Percentiles rank a stretch among this genome's conserved stretches.
These are phyloP conservation scores for Nakazawaea ishiwadae DNA, from an alignment of 805 yeast genomes.

Conservation along the genomic window DNA sequence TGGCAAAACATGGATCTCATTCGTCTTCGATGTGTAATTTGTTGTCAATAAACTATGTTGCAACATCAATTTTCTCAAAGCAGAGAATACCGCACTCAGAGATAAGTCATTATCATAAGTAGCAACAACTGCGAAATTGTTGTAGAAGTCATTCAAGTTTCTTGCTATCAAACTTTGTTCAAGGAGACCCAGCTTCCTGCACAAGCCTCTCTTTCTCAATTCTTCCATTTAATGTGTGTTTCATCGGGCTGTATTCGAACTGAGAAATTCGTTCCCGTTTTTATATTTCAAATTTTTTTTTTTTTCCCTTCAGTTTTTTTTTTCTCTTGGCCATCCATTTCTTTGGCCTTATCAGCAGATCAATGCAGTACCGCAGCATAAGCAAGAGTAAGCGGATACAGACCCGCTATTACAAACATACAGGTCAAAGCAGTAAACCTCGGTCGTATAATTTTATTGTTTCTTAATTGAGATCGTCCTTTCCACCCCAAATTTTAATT, in stretches of 20 bases:
- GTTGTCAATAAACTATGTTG: slow-evolving; percentile 1
- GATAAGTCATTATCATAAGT: slow-evolving; percentile 5
- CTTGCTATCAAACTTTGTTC: slow-evolving; percentile 8
- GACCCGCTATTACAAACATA: too few relatives aligned
- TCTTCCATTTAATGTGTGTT: background rate
- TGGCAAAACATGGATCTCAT: slow-evolving; percentile 3
- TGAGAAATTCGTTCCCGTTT: background rate
- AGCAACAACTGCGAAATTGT: slow-evolving; percentile 6
- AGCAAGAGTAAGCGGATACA: too few relatives aligned
- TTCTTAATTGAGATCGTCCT: too few relatives aligned
- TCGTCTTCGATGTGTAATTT: slow-evolving; percentile 5
- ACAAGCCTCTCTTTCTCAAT: slow-evolving; percentile 4
- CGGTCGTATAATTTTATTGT: too few relatives aligned
- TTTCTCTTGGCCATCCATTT: too few relatives aligned
- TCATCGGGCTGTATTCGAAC: too few relatives aligned
- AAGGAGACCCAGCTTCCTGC: slow-evolving; percentile 4
- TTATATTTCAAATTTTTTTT: too few relatives aligned
- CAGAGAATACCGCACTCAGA: background rate
- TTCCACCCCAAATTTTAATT: too few relatives aligned
- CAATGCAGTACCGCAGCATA: too few relatives aligned
- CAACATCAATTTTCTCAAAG: slow-evolving; percentile 8
- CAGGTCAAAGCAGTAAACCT: too few relatives aligned
- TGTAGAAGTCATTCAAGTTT: slow-evolving; percentile 6
- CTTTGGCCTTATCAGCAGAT: too few relatives aligned
- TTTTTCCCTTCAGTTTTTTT: too few relatives aligned